phyloP scores from a whole-genome alignment of 495 filamentous ascomycete species.

The Antarctomyces pellizariae region DNA sequence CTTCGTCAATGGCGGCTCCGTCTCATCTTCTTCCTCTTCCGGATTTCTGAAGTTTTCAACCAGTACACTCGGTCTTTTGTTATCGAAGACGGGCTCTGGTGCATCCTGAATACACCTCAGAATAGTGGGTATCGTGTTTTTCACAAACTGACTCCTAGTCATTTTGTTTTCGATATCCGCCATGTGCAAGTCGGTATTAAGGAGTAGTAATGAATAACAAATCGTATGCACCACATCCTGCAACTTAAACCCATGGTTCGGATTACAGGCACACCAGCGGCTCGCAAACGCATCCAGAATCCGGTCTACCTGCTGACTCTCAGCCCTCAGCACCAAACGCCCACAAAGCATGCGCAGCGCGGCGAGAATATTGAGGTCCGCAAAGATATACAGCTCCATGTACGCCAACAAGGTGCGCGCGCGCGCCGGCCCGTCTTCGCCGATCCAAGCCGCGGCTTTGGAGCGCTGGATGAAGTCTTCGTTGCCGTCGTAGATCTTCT shows the following conservation, averaged over 20 bases:
- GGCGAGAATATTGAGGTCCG: slow-evolving; percentile 54
- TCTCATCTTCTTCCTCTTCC: slow-evolving; percentile 7
- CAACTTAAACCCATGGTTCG: slow-evolving; percentile 73
- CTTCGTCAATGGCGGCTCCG: slow-evolving; percentile 2
- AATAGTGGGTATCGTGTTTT: slow-evolving; percentile 87
- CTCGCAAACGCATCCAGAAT: slow-evolving; percentile 72
- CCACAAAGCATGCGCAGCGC: slow-evolving; percentile 62
- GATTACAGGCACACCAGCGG: slow-evolving; percentile 88
- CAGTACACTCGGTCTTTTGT: slow-evolving; percentile 18
- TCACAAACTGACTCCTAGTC: slow-evolving; percentile 81
- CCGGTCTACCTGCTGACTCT: slow-evolving; percentile 92
- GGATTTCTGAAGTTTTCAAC: too few relatives aligned
- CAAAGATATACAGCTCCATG: slow-evolving; percentile 79
- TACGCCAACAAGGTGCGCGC: slow-evolving; percentile 55
- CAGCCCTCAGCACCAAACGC: slow-evolving; percentile 65
- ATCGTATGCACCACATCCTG: slow-evolving; percentile 92
- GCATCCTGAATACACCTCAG: slow-evolving; percentile 49
- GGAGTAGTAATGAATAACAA: slow-evolving; percentile 78
- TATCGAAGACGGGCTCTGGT: slow-evolving; percentile 39
- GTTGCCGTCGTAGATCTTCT: slow-evolving; percentile 66
- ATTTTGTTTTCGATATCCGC: slow-evolving; percentile 92
- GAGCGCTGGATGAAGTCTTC: slow-evolving; percentile 56
- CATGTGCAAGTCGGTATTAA: slow-evolving; percentile 91
- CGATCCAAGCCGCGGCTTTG: slow-evolving; percentile 72
- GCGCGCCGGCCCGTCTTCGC: slow-evolving; percentile 44